Base-by-base conservation (phyloP, 2,329 filamentous ascomycete species). In the Penicillium sp. region DNA sequence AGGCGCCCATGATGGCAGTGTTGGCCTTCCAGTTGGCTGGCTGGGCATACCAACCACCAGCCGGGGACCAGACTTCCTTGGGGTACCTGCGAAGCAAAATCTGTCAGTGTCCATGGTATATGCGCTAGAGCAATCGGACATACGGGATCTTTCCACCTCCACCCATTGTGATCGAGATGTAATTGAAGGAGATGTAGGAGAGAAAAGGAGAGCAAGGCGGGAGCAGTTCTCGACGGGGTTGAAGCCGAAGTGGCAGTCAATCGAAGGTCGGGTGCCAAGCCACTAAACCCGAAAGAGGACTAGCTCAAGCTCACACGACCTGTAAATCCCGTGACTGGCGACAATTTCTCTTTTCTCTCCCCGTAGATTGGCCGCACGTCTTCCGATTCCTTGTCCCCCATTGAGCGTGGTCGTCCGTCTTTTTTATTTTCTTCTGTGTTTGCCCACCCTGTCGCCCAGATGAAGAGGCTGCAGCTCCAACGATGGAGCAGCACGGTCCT, bases 1-100 rank as follows among this genome's bases (percentile, higher is more conserved):
- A 81, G 43, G 78, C 81, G 54, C 83, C 82, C 69, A 91, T 85
- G 62, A 94, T 79, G 49, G 87, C 81, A 5, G 94, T 99, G 80
- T 99, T 99, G 67, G 79, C 77, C 74, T 88, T 94, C 94, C 94
- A 99, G 81, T 99, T 99, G 63, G 83, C 80, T 48, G 94, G 94
- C 73, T 95, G 92, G 48, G 87, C 79, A 76, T 99, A 99, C 94
- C 94, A 99, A 76, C 94, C 94, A 82, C 94, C 94, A 61, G 92
- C 81, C 56, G 94, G 94, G 69, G 94, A 97, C 94, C 94, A 99
- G 82, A 99, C 90, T 81, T 99, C 92, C 82, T 96, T 96, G 74
- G 91, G 92, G 77, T 96, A 96, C 70, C 90, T 95, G 66, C 48
- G 52, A 41, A 47, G 47, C 41, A 54, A 39, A 50, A 55, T 56